Evolutionary conservation across 306 rosid genomes (phyloP).

Genomic region (Lathyrus oleraceus): DNA sequence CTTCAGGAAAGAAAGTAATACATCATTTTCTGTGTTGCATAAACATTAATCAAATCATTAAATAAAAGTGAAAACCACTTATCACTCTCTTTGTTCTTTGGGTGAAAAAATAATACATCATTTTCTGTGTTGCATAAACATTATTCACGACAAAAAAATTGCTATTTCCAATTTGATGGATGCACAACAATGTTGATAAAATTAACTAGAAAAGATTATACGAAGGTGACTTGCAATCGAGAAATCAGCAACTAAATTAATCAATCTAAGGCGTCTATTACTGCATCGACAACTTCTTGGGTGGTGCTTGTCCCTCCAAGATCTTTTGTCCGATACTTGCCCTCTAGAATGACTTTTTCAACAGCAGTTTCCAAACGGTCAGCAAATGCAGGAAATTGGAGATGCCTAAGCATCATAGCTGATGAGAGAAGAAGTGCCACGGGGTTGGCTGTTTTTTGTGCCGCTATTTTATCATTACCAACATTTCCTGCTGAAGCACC

Average conservation of each 20-base stretch:
- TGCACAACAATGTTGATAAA: constrained; percentile 35
- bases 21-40: constrained; percentile 29
- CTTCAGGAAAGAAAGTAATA: background rate
- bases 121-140: constrained; percentile 33
- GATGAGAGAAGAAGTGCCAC: constrained; percentile 91
- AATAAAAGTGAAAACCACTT: constrained; percentile 29
- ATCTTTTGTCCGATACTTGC: constrained; percentile 72
- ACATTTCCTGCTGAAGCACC: constrained; percentile 98
- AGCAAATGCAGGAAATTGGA: constrained; percentile 91
- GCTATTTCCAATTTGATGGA: constrained; percentile 29
- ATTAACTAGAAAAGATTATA: constrained; percentile 32
- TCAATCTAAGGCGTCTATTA: constrained; percentile 71
- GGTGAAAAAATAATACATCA: background rate
- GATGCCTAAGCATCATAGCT: constrained; percentile 98
- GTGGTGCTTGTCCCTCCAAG: constrained; percentile 85
- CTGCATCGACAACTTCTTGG: constrained; percentile 86
- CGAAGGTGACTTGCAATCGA: constrained; percentile 21
- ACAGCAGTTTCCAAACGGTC: constrained; percentile 87
- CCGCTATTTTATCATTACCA: constrained; percentile 59
- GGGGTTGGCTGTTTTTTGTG: constrained; percentile 80
- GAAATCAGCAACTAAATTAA: constrained; percentile 19
- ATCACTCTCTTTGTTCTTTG: constrained; percentile 28
- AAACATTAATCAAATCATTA: constrained; percentile 31
- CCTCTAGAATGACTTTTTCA: constrained; percentile 67
- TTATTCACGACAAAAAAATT: constrained; percentile 42